Evolutionary conservation across 495 filamentous ascomycete genomes (phyloP).

Genomic region (Penicillium chermesinum): DNA sequence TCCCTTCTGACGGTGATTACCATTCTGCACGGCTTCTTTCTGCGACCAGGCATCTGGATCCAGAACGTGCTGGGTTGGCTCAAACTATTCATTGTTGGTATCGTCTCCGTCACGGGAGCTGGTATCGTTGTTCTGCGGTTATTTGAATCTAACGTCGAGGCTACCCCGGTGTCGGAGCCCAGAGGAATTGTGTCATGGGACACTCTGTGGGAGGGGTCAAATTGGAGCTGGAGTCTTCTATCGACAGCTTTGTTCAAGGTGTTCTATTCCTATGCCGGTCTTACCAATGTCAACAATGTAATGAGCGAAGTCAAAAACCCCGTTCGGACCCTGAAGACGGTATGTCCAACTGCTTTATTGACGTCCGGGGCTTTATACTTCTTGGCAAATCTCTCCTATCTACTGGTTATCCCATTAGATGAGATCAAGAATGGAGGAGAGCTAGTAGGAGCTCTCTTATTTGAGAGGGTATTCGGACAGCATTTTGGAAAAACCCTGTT

Average conservation of each 20-base stretch:
- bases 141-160: slow-evolving; percentile 4
- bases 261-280: slow-evolving; percentile 64
- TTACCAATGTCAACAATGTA: slow-evolving; percentile 70
- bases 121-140: slow-evolving; percentile 36
- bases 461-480: slow-evolving; percentile 59
- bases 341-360: slow-evolving; percentile 55
- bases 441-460: slow-evolving; percentile 63
- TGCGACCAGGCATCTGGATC: slow-evolving; percentile 37
- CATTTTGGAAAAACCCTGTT: slow-evolving; percentile 52
- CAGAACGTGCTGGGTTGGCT: slow-evolving; percentile 45
- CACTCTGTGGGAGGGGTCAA: slow-evolving; percentile 36
- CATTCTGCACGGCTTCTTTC: slow-evolving; percentile 35
- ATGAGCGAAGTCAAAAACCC: slow-evolving; percentile 70
- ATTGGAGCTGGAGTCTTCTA: slow-evolving; percentile 47
- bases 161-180: background rate
- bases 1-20: slow-evolving; percentile 34
- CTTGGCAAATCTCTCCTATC: slow-evolving; percentile 66
- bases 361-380: slow-evolving; percentile 61
- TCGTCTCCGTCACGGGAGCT: slow-evolving; percentile 41
- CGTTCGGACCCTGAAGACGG: slow-evolving; percentile 58
- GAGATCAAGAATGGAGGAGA: slow-evolving; percentile 65
- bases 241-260: slow-evolving; percentile 69
- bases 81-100: slow-evolving; percentile 42
- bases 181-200: slow-evolving; percentile 26
- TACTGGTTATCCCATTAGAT: slow-evolving; percentile 60